A percentile compares a stretch with the other conserved stretches of the same genome.
Conservation (phyloP, 75 land plant species). For the Sequoia sempervirens region DNA sequence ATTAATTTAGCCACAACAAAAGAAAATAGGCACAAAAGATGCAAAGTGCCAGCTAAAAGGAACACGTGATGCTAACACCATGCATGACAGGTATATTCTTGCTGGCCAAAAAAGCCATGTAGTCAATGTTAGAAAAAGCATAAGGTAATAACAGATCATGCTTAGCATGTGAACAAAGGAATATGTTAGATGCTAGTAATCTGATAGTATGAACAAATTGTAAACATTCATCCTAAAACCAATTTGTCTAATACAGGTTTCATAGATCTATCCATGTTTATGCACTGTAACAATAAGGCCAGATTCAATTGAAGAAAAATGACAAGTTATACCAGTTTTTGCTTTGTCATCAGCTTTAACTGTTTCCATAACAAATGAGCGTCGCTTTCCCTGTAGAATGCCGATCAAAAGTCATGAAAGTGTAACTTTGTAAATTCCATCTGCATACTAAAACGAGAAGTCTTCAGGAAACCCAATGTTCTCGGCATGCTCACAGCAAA, state of each 20-base stretch:
- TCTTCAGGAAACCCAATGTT: too few species aligned
- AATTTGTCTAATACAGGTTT: background rate
- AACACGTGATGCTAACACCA: background rate
- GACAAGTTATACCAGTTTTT: slow-evolving; percentile 56
- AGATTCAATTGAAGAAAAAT: background rate
- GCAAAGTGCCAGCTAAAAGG: background rate
- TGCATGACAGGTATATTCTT: background rate
- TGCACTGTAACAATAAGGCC: background rate
- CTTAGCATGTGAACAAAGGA: background rate
- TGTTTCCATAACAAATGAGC: slow-evolving; percentile 92
- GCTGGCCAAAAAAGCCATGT: background rate
- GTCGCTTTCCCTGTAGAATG: slow-evolving; percentile 64
- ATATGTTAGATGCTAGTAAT: background rate
- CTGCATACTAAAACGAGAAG: background rate
- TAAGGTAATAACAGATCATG: background rate
- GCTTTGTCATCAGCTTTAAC: slow-evolving; percentile 98
- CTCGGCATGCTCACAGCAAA: background rate
- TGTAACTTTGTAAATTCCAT: background rate
- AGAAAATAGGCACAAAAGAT: background rate
- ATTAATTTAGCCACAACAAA: background rate
- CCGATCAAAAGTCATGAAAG: background rate
- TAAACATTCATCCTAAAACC: background rate
- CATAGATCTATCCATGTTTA: background rate
- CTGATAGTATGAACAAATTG: background rate
- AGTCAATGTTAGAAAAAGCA: background rate